phyloP scores from a whole-genome alignment of 345 rosid species.

The Eucalyptus brandiana region DNA sequence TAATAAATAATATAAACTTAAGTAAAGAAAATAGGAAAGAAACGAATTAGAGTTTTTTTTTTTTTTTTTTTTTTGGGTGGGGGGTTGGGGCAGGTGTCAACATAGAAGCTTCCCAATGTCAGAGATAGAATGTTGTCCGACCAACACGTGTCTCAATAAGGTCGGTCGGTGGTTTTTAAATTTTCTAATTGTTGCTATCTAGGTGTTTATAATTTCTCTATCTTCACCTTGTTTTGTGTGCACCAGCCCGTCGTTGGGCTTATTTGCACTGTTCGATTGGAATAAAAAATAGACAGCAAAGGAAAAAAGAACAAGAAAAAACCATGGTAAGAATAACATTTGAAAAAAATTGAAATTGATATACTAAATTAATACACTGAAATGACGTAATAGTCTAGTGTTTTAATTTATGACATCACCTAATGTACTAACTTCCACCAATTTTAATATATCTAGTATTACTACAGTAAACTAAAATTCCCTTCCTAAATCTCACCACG shows the following conservation, averaged over 20 bases:
- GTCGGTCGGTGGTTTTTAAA: not conserved
- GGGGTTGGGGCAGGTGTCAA: not conserved
- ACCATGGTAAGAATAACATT: not conserved
- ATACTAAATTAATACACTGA: not conserved
- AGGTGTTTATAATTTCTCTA: not conserved
- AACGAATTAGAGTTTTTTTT: not conserved
- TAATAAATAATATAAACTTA: not conserved
- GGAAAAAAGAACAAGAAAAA: not conserved
- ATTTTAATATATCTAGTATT: not conserved
- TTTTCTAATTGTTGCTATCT: not conserved
- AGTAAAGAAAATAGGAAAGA: not conserved
- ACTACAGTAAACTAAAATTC: not conserved
- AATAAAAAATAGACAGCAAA: not conserved
- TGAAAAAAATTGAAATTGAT: not conserved
- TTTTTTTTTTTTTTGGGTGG: too few species aligned
- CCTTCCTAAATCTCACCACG: not conserved
- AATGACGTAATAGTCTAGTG: not conserved
- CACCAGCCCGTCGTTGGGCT: not conserved
- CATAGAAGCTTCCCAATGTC: not conserved
- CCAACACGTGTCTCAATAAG: slow-evolving; percentile 48
- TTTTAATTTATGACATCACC: not conserved
- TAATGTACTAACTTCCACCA: not conserved
- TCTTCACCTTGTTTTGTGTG: not conserved
- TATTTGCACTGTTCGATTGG: not conserved
- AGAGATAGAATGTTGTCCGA: slow-evolving; percentile 7